Percentiles rank a stretch among this genome's conserved stretches.
phyloP scores from a whole-genome alignment of 495 filamentous ascomycete genomes.

The Neurospora sp. region DNA sequence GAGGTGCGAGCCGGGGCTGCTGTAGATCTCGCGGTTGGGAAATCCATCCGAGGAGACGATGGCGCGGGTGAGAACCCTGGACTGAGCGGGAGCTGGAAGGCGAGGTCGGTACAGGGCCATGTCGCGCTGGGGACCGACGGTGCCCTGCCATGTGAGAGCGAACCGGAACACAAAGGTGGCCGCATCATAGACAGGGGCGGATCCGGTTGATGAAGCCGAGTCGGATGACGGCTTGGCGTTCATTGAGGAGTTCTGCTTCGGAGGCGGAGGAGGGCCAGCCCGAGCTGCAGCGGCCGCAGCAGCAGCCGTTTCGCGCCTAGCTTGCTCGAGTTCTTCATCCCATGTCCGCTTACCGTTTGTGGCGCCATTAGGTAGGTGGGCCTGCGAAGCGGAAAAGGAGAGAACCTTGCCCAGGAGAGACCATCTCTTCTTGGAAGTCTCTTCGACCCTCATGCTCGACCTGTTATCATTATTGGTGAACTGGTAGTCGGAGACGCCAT shows the following conservation, averaged over 20 bases:
- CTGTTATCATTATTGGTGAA: slow-evolving; percentile 1
- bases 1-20: slow-evolving; percentile 27
- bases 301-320: slow-evolving; percentile 34
- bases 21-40: slow-evolving; percentile 3
- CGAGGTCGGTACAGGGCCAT: slow-evolving; percentile 56
- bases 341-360: slow-evolving; percentile 14
- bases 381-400: slow-evolving; percentile 34
- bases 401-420: slow-evolving; percentile 59
- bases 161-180: slow-evolving; percentile 37
- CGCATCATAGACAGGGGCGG: slow-evolving; percentile 33
- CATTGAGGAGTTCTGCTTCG: slow-evolving; percentile 13
- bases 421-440: slow-evolving; percentile 52
- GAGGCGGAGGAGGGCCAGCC: slow-evolving; percentile 21
- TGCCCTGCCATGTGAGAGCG: slow-evolving; percentile 23
- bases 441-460: not conserved
- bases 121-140: slow-evolving; percentile 21
- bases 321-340: slow-evolving; percentile 33
- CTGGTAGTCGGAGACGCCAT: slow-evolving; percentile 6
- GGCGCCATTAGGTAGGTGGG: not conserved
- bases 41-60: not conserved
- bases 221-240: slow-evolving; percentile 24
- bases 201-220: slow-evolving; percentile 30
- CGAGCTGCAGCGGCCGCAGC: slow-evolving; percentile 16
- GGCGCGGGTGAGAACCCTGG: slow-evolving; percentile 34
- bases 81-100: slow-evolving; percentile 63